Evolutionary conservation across 2,329 filamentous ascomycete species (phyloP).

Genomic region (Sporothrix curviconia): DNA sequence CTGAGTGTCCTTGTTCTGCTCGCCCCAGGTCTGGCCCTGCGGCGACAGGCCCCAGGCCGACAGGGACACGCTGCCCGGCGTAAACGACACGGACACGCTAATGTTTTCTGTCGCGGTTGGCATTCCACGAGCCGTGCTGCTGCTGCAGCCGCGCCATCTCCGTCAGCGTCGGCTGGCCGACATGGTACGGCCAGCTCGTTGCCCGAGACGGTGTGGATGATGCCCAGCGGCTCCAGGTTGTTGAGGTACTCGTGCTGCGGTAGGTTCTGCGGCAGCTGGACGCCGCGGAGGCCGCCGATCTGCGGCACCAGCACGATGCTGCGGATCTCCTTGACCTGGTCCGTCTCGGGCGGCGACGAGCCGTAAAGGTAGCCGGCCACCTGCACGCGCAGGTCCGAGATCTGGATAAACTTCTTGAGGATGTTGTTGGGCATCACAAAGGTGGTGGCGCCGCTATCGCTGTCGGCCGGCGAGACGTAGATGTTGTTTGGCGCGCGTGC

Average conservation of each 20-base stretch:
- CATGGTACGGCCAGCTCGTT: conserved; percentile 97
- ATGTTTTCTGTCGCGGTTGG: conserved; percentile 78
- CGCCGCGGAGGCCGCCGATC: conserved; percentile 84
- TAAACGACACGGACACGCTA: conserved; percentile 93
- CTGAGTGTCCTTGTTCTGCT: conserved; percentile 85
- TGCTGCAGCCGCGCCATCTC: conserved; percentile 89
- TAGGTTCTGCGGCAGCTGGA: conserved; percentile 82
- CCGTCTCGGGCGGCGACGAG: conserved; percentile 84
- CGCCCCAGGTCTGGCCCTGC: conserved; percentile 92
- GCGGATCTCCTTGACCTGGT: conserved; percentile 92
- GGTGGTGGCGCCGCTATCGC: conserved; percentile 82
- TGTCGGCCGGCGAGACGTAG: conserved; percentile 94
- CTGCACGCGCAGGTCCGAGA: conserved; percentile 91
- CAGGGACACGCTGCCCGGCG: conserved; percentile 89
- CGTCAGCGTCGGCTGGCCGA: conserved; percentile 87
- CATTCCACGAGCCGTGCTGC: conserved; percentile 61
- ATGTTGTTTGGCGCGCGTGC: conserved; percentile 95
- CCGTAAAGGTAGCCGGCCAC: conserved; percentile 96
- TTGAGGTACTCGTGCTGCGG: conserved; percentile 89
- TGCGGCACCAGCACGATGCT: conserved; percentile 98
- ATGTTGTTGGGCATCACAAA: conserved; percentile 99
- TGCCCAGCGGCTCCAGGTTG: conserved; percentile 79
- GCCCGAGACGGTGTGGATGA: conserved; percentile 92
- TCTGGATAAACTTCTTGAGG: conserved; percentile 95
- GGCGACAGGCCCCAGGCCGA: conserved; percentile 91